Evolutionary conservation across 1,284 basidiomycete species (phyloP), one percentile per base, ranked within the genome.

Genomic region (Sporisorium exsertum): DNA sequence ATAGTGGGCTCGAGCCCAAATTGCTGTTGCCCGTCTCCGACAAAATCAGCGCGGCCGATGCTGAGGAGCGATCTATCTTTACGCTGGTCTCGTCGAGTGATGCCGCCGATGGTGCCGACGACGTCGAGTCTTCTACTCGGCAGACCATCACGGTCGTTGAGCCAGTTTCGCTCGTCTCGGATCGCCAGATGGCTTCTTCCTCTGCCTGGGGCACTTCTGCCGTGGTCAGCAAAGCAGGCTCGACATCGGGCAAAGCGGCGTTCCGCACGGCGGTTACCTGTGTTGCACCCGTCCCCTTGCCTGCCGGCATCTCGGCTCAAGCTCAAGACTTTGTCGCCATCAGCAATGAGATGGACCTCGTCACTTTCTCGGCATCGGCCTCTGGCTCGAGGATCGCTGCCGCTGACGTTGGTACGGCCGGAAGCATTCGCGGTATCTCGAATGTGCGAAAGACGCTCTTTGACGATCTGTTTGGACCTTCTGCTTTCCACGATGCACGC

Each of bases 391-490:
- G 22, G 40, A n/a, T 27, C 5, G 40, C 60, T 15, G 55, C 60
- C 18, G 57, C 60, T 24, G 52, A 46, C 20, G 49, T 51, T 15
- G 60, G 66, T 27, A 59, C 67, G 18, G 72, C 77, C 12, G 67
- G 58, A 37, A 62, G 72, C 37, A 69, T 93, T 49, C 88, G 92
- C 20, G 92, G 90, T 22, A 88, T 94, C 64, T 92, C 91, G 2
- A 86, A 89, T 15, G 86, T 88, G 29, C 92, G 91, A 66, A 88
- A 88, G 70, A 91, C 92, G 16, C 86, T 95, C 7, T 93, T 94
- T 86, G 91, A 93, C 80, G 93, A 94, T 80, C 91, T 94, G 68
- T 94, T 94, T 80, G 93, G 93, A 52, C 87, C 88, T 62, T 89
- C 91, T 43, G 46, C 69, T 20, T 68, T 77, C 90, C 90, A 13